Percentiles rank a stretch among this genome's conserved stretches.
Evolutionary conservation across 345 rosid genomes (phyloP).

Genomic region (Mercurialis annua): DNA sequence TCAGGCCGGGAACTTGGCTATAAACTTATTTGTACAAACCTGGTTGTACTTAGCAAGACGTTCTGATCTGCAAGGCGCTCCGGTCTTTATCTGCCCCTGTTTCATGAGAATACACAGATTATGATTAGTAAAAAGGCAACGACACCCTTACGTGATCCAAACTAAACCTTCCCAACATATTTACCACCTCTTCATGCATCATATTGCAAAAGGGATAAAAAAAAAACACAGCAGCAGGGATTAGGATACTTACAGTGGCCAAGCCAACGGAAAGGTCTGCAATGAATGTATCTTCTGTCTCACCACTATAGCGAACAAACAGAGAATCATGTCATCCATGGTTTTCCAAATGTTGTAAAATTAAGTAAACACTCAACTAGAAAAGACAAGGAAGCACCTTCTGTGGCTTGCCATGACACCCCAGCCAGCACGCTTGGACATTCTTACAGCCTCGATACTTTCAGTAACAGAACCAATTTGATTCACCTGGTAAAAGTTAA

Average conservation of each 20-base stretch:
- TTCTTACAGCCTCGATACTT: slow-evolving; percentile 95
- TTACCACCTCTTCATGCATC: background rate
- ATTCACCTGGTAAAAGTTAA: slow-evolving; percentile 54
- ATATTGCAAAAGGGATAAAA: background rate
- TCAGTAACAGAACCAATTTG: slow-evolving; percentile 98
- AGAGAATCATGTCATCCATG: background rate
- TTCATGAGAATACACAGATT: background rate
- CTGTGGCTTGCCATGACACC: slow-evolving; percentile 99
- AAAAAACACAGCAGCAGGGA: background rate
- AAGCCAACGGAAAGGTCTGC: slow-evolving; percentile 92
- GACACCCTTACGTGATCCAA: too few relatives aligned
- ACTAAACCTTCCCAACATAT: too few relatives aligned
- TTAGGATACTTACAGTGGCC: slow-evolving; percentile 57
- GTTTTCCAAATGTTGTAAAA: background rate
- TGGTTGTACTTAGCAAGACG: slow-evolving; percentile 95
- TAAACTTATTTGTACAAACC: too few relatives aligned
- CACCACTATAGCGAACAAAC: slow-evolving; percentile 55
- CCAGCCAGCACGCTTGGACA: slow-evolving; percentile 99
- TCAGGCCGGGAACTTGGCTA: too few relatives aligned
- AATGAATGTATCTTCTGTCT: slow-evolving; percentile 95
- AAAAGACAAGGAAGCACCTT: slow-evolving; percentile 22
- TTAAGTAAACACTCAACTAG: background rate
- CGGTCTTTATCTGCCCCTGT: slow-evolving; percentile 98
- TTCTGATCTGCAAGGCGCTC: slow-evolving; percentile 99
- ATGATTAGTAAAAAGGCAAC: background rate